Conservation (phyloP, 805 yeast species). For the Candida piceae region DNA sequence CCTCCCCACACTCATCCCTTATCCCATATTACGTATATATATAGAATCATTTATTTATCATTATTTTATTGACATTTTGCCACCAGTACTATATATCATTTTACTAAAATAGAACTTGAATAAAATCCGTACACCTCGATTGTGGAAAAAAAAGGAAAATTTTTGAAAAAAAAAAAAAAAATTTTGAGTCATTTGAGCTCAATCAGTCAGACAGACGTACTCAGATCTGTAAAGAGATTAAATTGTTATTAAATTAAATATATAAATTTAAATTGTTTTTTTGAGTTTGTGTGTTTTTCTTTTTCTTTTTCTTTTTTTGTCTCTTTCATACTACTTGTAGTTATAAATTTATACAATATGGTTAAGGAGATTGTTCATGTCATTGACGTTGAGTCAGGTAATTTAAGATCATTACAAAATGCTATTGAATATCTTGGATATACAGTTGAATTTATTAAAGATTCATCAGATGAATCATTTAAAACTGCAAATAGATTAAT, state of each 20-base stretch:
- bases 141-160: no score
- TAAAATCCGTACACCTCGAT: no score
- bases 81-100: no score
- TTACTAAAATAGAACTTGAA: background rate
- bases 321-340: background rate
- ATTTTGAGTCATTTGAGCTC: background rate
- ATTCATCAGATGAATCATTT: conserved; percentile 48
- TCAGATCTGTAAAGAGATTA: no score
- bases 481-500: conserved; percentile 52
- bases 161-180: background rate
- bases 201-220: no score
- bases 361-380: conserved; percentile 46
- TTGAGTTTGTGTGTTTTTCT: background rate
- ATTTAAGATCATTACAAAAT: conserved; percentile 80
- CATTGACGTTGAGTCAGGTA: conserved; percentile 93
- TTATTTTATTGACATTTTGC: no score
- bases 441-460: conserved; percentile 54
- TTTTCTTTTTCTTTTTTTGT: background rate
- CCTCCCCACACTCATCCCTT: no score
- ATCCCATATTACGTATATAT: no score
- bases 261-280: no score
- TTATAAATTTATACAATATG: conserved; percentile 3
- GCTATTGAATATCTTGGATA: conserved; percentile 80
- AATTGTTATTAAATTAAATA: no score
- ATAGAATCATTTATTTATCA: no score